Base-by-base conservation (phyloP, 1,284 basidiomycete genomes). In the Sporisorium reilianum region DNA sequence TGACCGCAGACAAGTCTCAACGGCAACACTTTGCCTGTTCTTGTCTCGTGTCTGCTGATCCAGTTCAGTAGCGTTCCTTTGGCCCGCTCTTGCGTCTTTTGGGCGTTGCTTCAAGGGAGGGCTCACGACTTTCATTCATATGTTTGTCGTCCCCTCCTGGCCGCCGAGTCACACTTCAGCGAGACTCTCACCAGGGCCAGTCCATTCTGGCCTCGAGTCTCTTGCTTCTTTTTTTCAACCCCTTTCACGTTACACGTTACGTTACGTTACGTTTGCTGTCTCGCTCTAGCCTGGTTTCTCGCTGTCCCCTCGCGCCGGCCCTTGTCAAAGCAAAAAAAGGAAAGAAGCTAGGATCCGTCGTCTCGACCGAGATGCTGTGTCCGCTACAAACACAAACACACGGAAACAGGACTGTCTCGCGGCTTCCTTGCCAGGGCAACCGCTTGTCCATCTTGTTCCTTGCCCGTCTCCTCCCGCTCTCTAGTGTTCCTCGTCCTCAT, bases 51-150 rank as follows among this genome's bases (percentile, higher is more conserved):
- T 20, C 32, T 41, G 11, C 23, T 32, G 48, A 34, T 28, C 18
- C 45, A 48, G 16, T 22, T 11, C 46, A 26, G 59, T 62, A 68
- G 59, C 41, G 49, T 55, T 53, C 22, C 40, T 32, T 25, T 63
- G 59, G 65, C 60, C 46, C 55, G 60, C 60, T 68, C 65, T 51
- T 38, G 12, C 38, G n/a, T 50, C 54, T 44, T 30, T 40, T 22
- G 55, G n/a, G 51, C 54, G 30, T 30, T 30, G 20, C 12, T 42
- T 20, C 20, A 18, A 10, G 22, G 22, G 32, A 28, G 30, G 50
- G 25, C 18, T 20, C 11, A n/a, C 36, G 49, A 26, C 25, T 26
- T 28, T 25, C 16, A 20, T 22, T 52, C 16, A 28, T 28, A n/a
- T 20, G 20, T 25, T 38, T 23, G n/a, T 34, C 28, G 22, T 52